A percentile compares a stretch with the other conserved stretches of the same genome.
phyloP scores from a whole-genome alignment of 2,329 filamentous ascomycete genomes.

The Ascochyta clinopodiicola region DNA sequence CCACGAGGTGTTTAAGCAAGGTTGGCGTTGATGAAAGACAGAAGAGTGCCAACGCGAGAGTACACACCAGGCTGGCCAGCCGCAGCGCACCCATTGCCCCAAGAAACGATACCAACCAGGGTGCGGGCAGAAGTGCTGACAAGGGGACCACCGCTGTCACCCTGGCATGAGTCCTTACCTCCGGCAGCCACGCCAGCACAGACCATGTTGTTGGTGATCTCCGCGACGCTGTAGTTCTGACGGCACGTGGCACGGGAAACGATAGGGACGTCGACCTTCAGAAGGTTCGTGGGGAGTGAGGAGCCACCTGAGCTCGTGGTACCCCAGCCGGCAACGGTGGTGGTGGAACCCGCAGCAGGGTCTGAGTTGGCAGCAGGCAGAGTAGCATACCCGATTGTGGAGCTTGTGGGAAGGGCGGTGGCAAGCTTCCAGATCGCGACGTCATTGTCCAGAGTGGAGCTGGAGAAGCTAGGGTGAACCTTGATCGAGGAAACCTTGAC shows the following conservation, averaged over 20 bases:
- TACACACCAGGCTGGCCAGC: slow-evolving; percentile 36
- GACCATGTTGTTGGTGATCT: slow-evolving; percentile 36
- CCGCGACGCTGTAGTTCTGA: slow-evolving; percentile 23
- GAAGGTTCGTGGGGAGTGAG: slow-evolving; percentile 21
- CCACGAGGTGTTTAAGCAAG: not conserved
- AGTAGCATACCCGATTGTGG: slow-evolving; percentile 30
- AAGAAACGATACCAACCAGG: slow-evolving; percentile 31
- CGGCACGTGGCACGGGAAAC: slow-evolving; percentile 35
- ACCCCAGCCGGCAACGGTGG: slow-evolving; percentile 39
- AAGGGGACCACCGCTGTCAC: slow-evolving; percentile 39
- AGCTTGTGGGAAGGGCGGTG: slow-evolving; percentile 31
- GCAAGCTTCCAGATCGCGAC: slow-evolving; percentile 38
- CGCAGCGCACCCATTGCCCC: slow-evolving; percentile 35
- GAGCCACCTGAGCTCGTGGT: slow-evolving; percentile 18
- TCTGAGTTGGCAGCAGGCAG: slow-evolving; percentile 32
- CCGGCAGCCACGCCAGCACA: slow-evolving; percentile 34
- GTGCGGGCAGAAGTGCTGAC: slow-evolving; percentile 18
- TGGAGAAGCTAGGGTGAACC: slow-evolving; percentile 30
- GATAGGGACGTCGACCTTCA: slow-evolving; percentile 39
- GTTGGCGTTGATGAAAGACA: slow-evolving; percentile 31
- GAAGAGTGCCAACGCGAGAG: slow-evolving; percentile 23
- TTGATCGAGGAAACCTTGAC: slow-evolving; percentile 26
- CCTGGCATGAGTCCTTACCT: slow-evolving; percentile 45
- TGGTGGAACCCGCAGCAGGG: slow-evolving; percentile 27
- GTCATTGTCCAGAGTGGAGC: slow-evolving; percentile 26